Evolutionary conservation across 352 stramenopile species (phyloP).

Genomic region (Halophytophthora polymorphica): DNA sequence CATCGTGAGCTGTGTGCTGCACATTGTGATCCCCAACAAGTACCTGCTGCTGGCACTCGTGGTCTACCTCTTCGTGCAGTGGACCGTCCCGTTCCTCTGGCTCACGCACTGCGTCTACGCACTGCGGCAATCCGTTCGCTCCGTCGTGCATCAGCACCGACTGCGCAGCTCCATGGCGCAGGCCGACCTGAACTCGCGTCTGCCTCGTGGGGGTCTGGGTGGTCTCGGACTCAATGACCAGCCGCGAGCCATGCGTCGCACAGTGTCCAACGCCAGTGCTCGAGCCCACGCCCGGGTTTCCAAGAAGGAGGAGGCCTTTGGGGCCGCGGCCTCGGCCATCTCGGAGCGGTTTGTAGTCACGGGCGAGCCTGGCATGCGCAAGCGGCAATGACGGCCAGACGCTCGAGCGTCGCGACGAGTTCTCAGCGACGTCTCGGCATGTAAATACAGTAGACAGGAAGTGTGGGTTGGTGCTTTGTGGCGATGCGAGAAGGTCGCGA

Average conservation of each 20-base stretch:
- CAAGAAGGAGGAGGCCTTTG: slow-evolving; percentile 86
- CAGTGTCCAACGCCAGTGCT: slow-evolving; percentile 53
- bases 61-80: slow-evolving; percentile 77
- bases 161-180: slow-evolving; percentile 58
- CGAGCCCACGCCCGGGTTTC: slow-evolving; percentile 70
- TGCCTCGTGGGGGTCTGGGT: slow-evolving; percentile 31
- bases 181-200: slow-evolving; percentile 40
- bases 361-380: slow-evolving; percentile 24
- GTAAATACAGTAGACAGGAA: too few relatives aligned
- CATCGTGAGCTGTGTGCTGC: slow-evolving; percentile 81
- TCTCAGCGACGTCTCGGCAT: neutral
- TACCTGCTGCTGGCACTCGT: slow-evolving; percentile 75
- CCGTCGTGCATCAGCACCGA: slow-evolving; percentile 76
- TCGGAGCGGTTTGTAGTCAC: slow-evolving; percentile 73
- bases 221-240: slow-evolving; percentile 32
- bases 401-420: slow-evolving; percentile 6
- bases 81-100: slow-evolving; percentile 79
- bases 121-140: slow-evolving; percentile 61
- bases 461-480: too few relatives aligned
- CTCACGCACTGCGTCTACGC: slow-evolving; percentile 64
- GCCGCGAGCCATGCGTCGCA: slow-evolving; percentile 42
- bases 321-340: slow-evolving; percentile 70
- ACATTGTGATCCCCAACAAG: slow-evolving; percentile 85
- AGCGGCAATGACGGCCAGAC: slow-evolving; percentile 19
- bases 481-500: too few relatives aligned